Evolutionary conservation across 1,284 basidiomycete genomes (phyloP).

Genomic region (Leccinum colubrinum): DNA sequence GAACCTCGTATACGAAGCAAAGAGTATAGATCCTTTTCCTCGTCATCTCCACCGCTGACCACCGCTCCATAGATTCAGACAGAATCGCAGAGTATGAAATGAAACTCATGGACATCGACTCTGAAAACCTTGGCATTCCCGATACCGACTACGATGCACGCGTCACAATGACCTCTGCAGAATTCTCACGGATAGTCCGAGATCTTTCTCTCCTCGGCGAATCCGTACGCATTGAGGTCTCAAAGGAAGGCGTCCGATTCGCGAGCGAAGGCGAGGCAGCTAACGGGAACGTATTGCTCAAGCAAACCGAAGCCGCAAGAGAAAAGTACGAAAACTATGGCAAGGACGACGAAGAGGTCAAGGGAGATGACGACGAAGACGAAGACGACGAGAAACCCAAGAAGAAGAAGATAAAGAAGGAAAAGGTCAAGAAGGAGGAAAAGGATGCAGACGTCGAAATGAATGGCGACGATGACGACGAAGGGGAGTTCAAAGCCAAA

Average conservation of each 20-base stretch:
- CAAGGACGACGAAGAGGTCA: conserved; percentile 47
- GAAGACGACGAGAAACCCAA: conserved; percentile 38
- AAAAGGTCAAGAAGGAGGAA: conserved; percentile 45
- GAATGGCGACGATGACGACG: conserved; percentile 41
- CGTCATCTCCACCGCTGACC: background rate
- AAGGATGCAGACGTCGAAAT: conserved; percentile 42
- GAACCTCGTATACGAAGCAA: conserved; percentile 89
- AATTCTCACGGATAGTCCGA: conserved; percentile 92
- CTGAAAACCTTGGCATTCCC: conserved; percentile 95
- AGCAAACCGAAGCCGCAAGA: conserved; percentile 56
- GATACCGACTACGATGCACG: conserved; percentile 97
- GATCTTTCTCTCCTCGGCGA: conserved; percentile 94
- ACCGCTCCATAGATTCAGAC: conserved; percentile 67
- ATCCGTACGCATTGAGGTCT: conserved; percentile 93
- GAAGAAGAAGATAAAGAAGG: conserved; percentile 46
- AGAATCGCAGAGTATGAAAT: conserved; percentile 98
- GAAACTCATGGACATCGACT: conserved; percentile 99
- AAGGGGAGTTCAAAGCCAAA: conserved; percentile 42
- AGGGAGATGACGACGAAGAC: conserved; percentile 42
- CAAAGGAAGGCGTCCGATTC: conserved; percentile 97
- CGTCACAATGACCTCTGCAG: conserved; percentile 83
- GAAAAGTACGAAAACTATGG: conserved; percentile 46
- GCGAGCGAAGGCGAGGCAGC: conserved; percentile 93
- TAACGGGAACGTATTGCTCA: conserved; percentile 86
- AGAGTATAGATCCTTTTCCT: conserved; percentile 55